A percentile compares a stretch with the other conserved stretches of the same genome.
Conservation (phyloP, 768 basidiomycete species). For the Tulasnella sp. region DNA sequence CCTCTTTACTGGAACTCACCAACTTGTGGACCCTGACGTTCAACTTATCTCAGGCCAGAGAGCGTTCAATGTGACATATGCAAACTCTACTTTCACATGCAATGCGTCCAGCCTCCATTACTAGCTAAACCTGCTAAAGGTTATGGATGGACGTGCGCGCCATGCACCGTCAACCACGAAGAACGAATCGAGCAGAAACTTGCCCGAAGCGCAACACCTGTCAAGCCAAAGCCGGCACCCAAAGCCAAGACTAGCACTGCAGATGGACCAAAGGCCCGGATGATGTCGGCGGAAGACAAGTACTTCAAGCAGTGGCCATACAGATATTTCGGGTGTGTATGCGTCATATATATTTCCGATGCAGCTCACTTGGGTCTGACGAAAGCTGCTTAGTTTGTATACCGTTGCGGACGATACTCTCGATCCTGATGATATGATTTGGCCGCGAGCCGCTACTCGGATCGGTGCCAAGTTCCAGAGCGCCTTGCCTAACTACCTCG, state of each 20-base stretch:
- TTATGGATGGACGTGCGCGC: constrained; percentile 95
- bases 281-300: constrained; percentile 61
- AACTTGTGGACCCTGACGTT: constrained; percentile 4
- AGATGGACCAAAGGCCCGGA: constrained; percentile 44
- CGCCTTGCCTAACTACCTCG: constrained; percentile 36
- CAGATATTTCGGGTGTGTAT: constrained; percentile 86
- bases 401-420: constrained; percentile 82
- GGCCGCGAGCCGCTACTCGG: constrained; percentile 86
- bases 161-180: constrained; percentile 80
- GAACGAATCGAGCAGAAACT: constrained; percentile 74
- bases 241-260: constrained; percentile 14
- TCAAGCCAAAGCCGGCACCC: constrained; percentile 1
- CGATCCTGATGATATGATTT: constrained; percentile 97
- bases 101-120: constrained; percentile 85
- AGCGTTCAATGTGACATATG: constrained; percentile 86
- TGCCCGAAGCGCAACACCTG: constrained; percentile 47
- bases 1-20: neutral
- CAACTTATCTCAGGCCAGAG: constrained; percentile 45
- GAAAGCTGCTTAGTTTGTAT: constrained; percentile 49
- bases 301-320: constrained; percentile 91
- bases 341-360: neutral
- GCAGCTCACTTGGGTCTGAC: neutral
- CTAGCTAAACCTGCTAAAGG: constrained; percentile 86
- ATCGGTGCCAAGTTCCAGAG: constrained; percentile 80
- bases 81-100: constrained; percentile 91